Conservation (phyloP, 2,329 filamentous ascomycete genomes). For the Proliferodiscus dingleyae region DNA sequence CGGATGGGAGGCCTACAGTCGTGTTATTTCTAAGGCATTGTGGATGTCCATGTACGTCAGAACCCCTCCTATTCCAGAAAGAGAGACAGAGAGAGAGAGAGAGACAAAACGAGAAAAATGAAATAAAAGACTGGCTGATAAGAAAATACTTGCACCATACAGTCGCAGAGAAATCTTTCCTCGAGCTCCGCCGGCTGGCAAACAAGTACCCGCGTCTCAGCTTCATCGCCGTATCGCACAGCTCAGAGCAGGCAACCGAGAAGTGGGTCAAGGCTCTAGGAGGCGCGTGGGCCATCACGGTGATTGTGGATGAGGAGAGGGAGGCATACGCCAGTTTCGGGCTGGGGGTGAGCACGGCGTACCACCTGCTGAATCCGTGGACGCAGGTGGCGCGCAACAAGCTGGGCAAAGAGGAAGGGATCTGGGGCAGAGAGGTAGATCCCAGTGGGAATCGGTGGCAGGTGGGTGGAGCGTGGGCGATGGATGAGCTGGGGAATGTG, state of each 20-base stretch:
- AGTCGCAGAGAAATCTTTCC: conserved; percentile 68
- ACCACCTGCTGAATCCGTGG: conserved; percentile 57
- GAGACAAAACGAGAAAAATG: no score
- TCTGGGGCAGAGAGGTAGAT: conserved; percentile 57
- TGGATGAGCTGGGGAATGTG: conserved; percentile 37
- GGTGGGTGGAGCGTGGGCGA: conserved; percentile 50
- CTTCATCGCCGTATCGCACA: conserved; percentile 61
- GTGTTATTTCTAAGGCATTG: conserved; percentile 67
- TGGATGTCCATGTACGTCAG: conserved; percentile 65
- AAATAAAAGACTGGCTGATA: no score
- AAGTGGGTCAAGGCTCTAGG: conserved; percentile 28
- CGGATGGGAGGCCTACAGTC: conserved; percentile 50
- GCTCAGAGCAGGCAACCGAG: conserved; percentile 52
- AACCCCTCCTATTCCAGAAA: background rate
- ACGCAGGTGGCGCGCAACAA: conserved; percentile 52
- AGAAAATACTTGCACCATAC: no score
- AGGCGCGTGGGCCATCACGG: conserved; percentile 42
- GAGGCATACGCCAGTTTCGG: conserved; percentile 64
- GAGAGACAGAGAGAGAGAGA: no score
- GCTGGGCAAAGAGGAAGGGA: conserved; percentile 57
- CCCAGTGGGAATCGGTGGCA: conserved; percentile 66
- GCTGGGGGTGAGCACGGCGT: conserved; percentile 55
- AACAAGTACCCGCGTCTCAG: conserved; percentile 45
- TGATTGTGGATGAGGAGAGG: conserved; percentile 58
- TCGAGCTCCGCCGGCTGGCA: conserved; percentile 49